Evolutionary conservation across 2,329 filamentous ascomycete genomes (phyloP).

Genomic region (Chaetomiaceae sp.): DNA sequence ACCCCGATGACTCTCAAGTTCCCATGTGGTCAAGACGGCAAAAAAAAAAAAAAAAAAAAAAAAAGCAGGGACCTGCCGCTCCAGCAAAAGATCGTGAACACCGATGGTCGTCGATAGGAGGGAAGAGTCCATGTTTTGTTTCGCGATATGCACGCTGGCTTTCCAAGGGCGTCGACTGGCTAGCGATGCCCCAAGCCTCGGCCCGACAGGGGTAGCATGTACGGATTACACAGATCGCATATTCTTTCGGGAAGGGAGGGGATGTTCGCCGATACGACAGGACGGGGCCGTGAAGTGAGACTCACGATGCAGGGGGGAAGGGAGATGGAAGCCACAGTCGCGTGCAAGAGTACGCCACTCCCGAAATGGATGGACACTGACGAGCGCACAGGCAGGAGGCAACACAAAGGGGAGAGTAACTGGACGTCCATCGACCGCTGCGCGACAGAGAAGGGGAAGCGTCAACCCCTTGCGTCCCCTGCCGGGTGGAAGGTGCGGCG

Average conservation of each 20-base stretch:
- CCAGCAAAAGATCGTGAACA: not conserved
- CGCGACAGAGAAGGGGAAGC: not conserved
- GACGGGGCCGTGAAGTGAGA: constrained; percentile 6
- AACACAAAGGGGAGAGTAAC: not conserved
- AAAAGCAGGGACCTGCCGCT: not conserved
- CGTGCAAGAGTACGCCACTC: constrained; percentile 1
- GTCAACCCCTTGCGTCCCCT: not conserved
- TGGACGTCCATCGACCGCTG: not conserved
- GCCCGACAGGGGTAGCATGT: not conserved
- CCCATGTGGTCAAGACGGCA: not conserved
- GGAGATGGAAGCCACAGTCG: not conserved
- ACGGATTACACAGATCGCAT: too few species aligned
- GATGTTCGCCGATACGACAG: constrained; percentile 1
- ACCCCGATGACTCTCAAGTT: not conserved
- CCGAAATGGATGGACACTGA: not conserved
- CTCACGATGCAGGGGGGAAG: constrained; percentile 8
- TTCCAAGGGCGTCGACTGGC: constrained; percentile 8
- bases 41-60: constrained; percentile 3
- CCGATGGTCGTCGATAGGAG: constrained; percentile 2
- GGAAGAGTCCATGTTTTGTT: constrained; percentile 15
- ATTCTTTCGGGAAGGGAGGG: too few species aligned
- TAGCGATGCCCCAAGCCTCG: not conserved
- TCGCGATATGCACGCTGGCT: constrained; percentile 12
- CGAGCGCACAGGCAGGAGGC: not conserved
- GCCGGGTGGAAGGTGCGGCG: not conserved